Base-by-base conservation (phyloP, 805 yeast genomes). In the Schwanniomyces sp. region DNA sequence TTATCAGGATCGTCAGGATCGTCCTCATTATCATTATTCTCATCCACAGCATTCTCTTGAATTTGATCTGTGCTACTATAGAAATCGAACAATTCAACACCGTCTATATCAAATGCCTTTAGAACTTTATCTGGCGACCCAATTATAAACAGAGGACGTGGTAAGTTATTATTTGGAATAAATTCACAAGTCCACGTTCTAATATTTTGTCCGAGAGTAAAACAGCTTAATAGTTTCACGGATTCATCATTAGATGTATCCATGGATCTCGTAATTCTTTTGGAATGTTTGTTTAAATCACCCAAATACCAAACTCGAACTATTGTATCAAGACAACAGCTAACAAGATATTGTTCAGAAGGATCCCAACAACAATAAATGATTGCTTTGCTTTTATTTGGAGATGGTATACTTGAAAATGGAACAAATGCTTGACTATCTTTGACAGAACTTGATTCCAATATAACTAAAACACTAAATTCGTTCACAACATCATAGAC, bases 341-440 rank as follows among this genome's bases (percentile, higher is more conserved):
- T 79, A 8, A 91, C 78, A 24, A 91, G 52, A 56, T 77, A 78
- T 6, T 75, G 58, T 57, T 88, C 91, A 56, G 84, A 83, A 0
- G 84, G 84, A 3, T 91, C 88, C 86, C 96, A 91, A 8, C 87
- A 75, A 17, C 86, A 74, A 57, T 82, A 85, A 39, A 85, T 75
- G 4, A 88, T 78, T 2, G 85, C 75, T 52, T 62, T 57, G 38
- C 61, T 53, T 39, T 60, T 63, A 30, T 57, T 61, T 26, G 53
- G 42, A 0, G 63, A 43, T 2, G 70, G 66, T 34, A 56, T 60
- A 40, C 59, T 52, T 4, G 69, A 51, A 24, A 55, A 49, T 10
- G 62, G 55, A 7, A 60, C 65, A 44, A 67, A 67, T 5, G 52
- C 63, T 25, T 57, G 53, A 9, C 56, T 56, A 40, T 71, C 70